Conservation (phyloP, 805 yeast species). For the Hanseniaspora nectarophila region DNA sequence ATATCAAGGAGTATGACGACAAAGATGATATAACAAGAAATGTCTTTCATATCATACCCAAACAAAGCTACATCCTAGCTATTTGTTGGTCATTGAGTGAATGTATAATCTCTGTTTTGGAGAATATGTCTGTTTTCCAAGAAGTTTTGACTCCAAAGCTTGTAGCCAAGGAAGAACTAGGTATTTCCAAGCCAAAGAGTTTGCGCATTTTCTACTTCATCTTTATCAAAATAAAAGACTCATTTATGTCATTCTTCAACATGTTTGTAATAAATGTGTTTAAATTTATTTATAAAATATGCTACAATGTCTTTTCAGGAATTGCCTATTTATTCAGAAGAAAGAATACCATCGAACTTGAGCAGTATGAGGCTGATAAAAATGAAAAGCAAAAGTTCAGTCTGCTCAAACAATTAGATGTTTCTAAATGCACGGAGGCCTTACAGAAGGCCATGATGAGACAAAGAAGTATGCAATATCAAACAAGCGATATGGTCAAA, state of each 20-base stretch:
- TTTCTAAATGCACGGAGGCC: slow-evolving; percentile 5
- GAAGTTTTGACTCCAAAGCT: slow-evolving; percentile 18
- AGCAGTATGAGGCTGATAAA: slow-evolving; percentile 8
- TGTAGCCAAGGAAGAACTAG: slow-evolving; percentile 4
- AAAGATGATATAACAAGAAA: slow-evolving; percentile 3
- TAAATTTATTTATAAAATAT: background rate
- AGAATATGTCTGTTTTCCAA: slow-evolving; percentile 22
- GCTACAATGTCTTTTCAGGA: background rate
- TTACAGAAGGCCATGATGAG: slow-evolving; percentile 3
- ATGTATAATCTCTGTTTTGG: slow-evolving; percentile 22
- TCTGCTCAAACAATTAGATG: background rate
- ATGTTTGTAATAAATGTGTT: background rate
- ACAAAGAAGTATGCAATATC: slow-evolving; percentile 8
- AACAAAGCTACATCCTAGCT: slow-evolving; percentile 33
- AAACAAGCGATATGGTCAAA: background rate
- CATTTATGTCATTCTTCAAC: background rate
- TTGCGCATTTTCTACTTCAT: background rate
- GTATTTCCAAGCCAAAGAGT: background rate
- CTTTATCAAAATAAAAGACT: background rate
- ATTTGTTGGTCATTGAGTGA: slow-evolving; percentile 30
- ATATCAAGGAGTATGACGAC: background rate
- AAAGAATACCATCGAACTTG: background rate
- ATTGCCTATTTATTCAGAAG: background rate
- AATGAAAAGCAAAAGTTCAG: background rate
- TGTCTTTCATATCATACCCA: slow-evolving; percentile 33